Evolutionary conservation across 1,284 basidiomycete genomes (phyloP).

Genomic region (Boletus subluridellus): DNA sequence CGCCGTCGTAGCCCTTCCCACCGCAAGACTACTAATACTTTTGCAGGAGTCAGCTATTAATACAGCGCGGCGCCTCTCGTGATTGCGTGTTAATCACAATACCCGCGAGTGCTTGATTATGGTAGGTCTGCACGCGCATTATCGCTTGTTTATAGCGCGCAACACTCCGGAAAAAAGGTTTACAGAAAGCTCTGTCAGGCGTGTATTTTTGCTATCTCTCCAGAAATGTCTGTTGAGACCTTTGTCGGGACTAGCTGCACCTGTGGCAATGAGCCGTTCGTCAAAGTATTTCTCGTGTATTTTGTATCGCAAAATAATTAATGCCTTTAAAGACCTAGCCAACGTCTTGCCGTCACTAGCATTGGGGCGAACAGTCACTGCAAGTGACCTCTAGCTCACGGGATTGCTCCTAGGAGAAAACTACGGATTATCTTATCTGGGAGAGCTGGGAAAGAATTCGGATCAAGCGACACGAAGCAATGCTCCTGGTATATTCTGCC

Average conservation of each 20-base stretch:
- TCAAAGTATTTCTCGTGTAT: not conserved
- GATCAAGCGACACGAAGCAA: not conserved
- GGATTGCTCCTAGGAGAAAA: not conserved
- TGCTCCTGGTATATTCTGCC: not conserved
- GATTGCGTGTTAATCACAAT: not conserved
- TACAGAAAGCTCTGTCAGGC: not conserved
- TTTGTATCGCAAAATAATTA: not conserved
- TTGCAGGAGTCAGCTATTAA: not conserved
- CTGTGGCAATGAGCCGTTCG: not conserved
- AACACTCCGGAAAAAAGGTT: not conserved
- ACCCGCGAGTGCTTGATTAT: not conserved
- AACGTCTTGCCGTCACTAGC: not conserved
- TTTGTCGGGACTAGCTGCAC: not conserved
- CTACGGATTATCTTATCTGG: not conserved
- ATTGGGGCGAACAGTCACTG: not conserved
- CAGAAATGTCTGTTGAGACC: not conserved
- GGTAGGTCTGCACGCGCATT: not conserved
- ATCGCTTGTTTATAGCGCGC: not conserved
- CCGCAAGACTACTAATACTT: not conserved
- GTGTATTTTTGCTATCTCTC: conserved; percentile 24
- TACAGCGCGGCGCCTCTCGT: not conserved
- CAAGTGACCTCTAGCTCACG: not conserved
- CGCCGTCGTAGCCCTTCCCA: not conserved
- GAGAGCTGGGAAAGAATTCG: conserved; percentile 1
- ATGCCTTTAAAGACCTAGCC: not conserved